A percentile compares a stretch with the other conserved stretches of the same genome.
These are phyloP conservation scores for Botrytis deweyae DNA, from an alignment of 2,329 filamentous ascomycete genomes.

Conservation along the genomic window DNA sequence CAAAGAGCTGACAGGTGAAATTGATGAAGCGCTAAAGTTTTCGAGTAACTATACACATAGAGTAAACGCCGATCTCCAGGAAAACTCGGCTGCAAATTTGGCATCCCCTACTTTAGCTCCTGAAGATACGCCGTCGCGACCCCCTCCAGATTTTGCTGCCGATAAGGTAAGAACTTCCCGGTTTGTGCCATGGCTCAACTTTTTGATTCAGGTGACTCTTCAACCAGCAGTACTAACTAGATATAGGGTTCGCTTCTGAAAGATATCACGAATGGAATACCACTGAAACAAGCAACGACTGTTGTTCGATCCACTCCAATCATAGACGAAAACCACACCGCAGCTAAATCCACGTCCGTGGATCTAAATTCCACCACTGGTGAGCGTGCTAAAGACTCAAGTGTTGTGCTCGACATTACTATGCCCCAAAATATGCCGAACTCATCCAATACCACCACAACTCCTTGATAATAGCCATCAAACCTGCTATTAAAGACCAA, in stretches of 20 bases:
- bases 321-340: not conserved
- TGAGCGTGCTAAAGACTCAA: not conserved
- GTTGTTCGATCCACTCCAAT: constrained; percentile 1
- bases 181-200: not conserved
- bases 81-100: constrained; percentile 8
- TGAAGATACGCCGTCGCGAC: not conserved
- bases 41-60: constrained; percentile 37
- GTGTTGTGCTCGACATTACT: not conserved
- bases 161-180: not conserved
- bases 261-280: not conserved
- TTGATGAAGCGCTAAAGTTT: constrained; percentile 39
- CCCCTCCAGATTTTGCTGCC: not conserved
- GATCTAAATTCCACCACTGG: not conserved
- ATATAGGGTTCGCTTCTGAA: not conserved
- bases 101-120: not conserved
- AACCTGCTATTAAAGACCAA: not conserved
- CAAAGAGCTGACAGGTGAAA: constrained; percentile 40
- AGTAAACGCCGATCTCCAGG: constrained; percentile 32
- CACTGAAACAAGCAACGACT: not conserved
- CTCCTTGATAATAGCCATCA: not conserved
- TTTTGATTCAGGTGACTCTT: not conserved
- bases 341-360: not conserved
- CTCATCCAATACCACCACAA: not conserved
- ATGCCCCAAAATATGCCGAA: constrained; percentile 19
- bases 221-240: not conserved